Evolutionary conservation across 2,329 filamentous ascomycete genomes (phyloP).

Genomic region (Aspergillus neoniger): DNA sequence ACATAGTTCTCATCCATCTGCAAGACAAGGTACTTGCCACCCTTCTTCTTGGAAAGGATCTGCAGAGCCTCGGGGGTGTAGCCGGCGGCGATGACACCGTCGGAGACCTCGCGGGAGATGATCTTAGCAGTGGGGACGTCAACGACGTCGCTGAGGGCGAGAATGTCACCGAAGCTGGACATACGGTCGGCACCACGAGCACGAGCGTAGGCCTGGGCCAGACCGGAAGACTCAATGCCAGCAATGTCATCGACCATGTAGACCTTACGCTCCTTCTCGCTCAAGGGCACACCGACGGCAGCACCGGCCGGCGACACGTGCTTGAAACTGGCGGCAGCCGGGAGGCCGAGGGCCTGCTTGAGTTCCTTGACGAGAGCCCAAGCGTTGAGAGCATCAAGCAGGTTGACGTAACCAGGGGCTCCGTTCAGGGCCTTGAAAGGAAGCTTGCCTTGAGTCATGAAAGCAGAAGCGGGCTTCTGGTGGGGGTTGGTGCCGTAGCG

Average conservation of each 20-base stretch:
- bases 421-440: constrained; percentile 95
- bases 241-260: constrained; percentile 98
- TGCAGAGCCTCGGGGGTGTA: constrained; percentile 84
- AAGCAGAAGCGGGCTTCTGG: constrained; percentile 93
- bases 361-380: constrained; percentile 98
- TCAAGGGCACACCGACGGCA: constrained; percentile 86
- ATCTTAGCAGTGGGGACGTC: constrained; percentile 95
- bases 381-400: constrained; percentile 92
- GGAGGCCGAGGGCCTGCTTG: constrained; percentile 80
- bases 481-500: constrained; percentile 97
- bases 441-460: constrained; percentile 68
- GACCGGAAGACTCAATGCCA: constrained; percentile 78
- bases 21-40: constrained; percentile 91
- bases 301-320: constrained; percentile 97
- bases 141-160: constrained; percentile 86
- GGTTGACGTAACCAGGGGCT: constrained; percentile 93
- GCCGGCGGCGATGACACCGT: constrained; percentile 89
- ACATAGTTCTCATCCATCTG: constrained; percentile 89
- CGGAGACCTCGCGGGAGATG: constrained; percentile 95
- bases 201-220: constrained; percentile 94
- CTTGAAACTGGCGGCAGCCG: constrained; percentile 97
- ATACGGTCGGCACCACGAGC: constrained; percentile 95
- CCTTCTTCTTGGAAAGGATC: constrained; percentile 97
- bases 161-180: constrained; percentile 97
- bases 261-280: constrained; percentile 86